Evolutionary conservation across 441 rosid species (phyloP).

Genomic region (Dalechampia spathulata): DNA sequence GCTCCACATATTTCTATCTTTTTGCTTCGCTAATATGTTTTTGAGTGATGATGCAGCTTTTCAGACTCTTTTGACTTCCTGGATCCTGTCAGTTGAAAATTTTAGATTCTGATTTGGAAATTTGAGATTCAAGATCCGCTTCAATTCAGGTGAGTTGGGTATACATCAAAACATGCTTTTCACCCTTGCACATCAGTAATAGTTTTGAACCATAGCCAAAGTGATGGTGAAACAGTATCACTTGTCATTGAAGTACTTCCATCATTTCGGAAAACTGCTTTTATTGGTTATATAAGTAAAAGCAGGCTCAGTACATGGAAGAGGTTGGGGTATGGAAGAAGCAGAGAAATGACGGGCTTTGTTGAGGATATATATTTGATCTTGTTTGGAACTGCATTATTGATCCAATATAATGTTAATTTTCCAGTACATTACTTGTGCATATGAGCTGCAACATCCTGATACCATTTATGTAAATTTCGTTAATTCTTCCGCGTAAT

Average conservation of each 20-base stretch:
- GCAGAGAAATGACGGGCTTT: not conserved
- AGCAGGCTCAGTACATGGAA: not conserved
- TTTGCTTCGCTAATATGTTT: not conserved
- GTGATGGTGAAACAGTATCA: no score
- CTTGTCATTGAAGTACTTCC: not conserved
- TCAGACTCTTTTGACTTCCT: not conserved
- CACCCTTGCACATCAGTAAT: no score
- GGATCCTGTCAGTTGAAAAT: not conserved
- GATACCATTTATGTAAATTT: not conserved
- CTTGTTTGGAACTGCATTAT: no score
- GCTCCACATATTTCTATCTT: not conserved
- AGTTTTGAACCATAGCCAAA: not conserved
- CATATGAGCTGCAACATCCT: no score
- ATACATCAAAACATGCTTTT: not conserved
- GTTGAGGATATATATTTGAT: no score
- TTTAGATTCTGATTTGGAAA: not conserved
- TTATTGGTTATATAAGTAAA: not conserved
- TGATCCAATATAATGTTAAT: no score
- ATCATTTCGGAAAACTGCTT: not conserved
- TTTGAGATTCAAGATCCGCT: not conserved
- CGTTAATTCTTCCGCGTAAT: not conserved
- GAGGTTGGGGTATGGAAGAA: not conserved
- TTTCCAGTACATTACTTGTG: no score
- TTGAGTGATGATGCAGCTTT: not conserved
- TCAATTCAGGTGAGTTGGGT: not conserved